Conservation (phyloP, 2,329 filamentous ascomycete genomes). For the Ceratocystis alfenasii region DNA sequence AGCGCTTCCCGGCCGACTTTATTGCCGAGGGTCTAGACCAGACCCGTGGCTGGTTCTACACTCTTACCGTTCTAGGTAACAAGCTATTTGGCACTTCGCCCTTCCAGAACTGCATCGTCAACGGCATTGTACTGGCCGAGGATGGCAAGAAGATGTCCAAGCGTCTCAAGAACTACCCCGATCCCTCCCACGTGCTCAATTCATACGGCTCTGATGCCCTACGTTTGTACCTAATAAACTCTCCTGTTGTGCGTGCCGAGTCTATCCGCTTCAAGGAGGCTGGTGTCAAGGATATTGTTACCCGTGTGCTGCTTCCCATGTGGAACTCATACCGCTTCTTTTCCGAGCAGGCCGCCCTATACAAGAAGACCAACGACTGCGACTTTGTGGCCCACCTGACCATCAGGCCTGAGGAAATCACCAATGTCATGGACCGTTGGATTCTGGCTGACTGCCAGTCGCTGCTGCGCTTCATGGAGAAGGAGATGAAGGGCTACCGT, state of each 20-base stretch:
- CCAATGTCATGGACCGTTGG: conserved; percentile 79
- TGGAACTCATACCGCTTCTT: conserved; percentile 28
- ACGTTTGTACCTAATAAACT: conserved; percentile 27
- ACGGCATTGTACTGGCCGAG: conserved; percentile 27
- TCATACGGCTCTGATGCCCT: conserved; percentile 26
- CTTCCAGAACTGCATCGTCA: conserved; percentile 27
- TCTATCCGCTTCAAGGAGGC: conserved; percentile 26
- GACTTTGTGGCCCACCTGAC: conserved; percentile 23
- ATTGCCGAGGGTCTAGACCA: conserved; percentile 27
- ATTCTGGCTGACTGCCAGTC: conserved; percentile 88
- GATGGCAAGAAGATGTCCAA: conserved; percentile 28
- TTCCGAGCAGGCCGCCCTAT: conserved; percentile 25
- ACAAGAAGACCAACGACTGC: conserved; percentile 24
- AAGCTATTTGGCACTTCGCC: conserved; percentile 26
- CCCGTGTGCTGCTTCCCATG: conserved; percentile 26
- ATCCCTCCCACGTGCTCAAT: conserved; percentile 24
- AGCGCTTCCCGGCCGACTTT: conserved; percentile 26
- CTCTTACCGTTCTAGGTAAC: conserved; percentile 26
- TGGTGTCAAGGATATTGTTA: conserved; percentile 26
- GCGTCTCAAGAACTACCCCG: conserved; percentile 27
- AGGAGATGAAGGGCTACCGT: conserved; percentile 73
- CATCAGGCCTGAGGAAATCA: conserved; percentile 22
- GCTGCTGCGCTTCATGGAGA: conserved; percentile 78
- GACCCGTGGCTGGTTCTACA: conserved; percentile 28
- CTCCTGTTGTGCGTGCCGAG: conserved; percentile 27